phyloP scores from a whole-genome alignment of 2,329 filamentous ascomycete species.

The Cladophialophora chaetospira region DNA sequence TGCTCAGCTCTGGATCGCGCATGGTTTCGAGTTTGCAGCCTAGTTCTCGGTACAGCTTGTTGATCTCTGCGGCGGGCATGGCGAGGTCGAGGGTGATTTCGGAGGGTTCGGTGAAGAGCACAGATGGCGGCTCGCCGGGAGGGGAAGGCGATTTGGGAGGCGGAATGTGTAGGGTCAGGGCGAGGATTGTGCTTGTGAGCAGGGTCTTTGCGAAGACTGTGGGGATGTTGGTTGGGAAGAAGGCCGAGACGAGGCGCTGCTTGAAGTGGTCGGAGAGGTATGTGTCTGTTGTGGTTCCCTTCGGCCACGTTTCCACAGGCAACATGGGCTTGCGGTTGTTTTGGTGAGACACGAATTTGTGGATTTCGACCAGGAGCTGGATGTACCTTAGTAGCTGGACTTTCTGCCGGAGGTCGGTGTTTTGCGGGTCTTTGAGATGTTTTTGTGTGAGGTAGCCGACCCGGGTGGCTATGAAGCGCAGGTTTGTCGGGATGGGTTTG shows the following conservation, averaged over 20 bases:
- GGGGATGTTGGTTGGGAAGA: slow-evolving; percentile 43
- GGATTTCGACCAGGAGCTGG: slow-evolving; percentile 47
- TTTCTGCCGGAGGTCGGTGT: slow-evolving; percentile 24
- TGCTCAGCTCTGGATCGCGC: slow-evolving; percentile 44
- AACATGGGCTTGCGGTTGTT: slow-evolving; percentile 38
- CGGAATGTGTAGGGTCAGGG: slow-evolving; percentile 49
- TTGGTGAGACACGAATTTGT: slow-evolving; percentile 42
- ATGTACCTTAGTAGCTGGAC: slow-evolving; percentile 50
- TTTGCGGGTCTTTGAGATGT: slow-evolving; percentile 39
- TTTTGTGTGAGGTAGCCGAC: slow-evolving; percentile 43
- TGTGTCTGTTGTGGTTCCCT: slow-evolving; percentile 22
- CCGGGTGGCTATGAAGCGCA: slow-evolving; percentile 49
- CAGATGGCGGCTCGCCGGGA: slow-evolving; percentile 41
- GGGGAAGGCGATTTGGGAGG: slow-evolving; percentile 43
- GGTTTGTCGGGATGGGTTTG: slow-evolving; percentile 41
- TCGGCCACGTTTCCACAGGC: slow-evolving; percentile 29
- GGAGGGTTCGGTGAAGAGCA: slow-evolving; percentile 43
- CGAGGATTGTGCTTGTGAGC: slow-evolving; percentile 50
- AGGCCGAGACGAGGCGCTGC: slow-evolving; percentile 45
- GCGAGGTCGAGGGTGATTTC: slow-evolving; percentile 50
- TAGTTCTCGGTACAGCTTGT: slow-evolving; percentile 49
- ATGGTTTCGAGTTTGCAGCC: slow-evolving; percentile 49
- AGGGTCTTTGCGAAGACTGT: slow-evolving; percentile 45
- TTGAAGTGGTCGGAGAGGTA: slow-evolving; percentile 37
- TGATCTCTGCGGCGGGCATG: slow-evolving; percentile 38